Base-by-base conservation (phyloP, 306 rosid species). In the Ochetophila trinervis region DNA sequence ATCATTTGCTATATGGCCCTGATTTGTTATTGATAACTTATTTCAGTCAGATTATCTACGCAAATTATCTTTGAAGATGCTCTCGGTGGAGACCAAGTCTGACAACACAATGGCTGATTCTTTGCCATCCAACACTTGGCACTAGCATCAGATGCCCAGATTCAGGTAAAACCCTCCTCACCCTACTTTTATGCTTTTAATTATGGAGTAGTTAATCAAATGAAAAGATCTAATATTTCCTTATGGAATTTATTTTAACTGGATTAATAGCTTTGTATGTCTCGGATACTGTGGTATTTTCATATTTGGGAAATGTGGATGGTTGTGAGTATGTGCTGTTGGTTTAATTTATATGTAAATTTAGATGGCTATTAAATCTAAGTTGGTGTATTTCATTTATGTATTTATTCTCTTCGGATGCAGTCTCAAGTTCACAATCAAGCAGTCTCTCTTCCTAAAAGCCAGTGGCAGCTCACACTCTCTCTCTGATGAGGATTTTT, bases 21-120 rank as follows among this genome's bases (percentile, higher is more conserved):
- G 5, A 36, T 36, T 36, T 36, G 1, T 36, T 36, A 36, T 36
- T 36, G 10, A 36, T 0, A 2, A 5, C 0, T 36, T 5, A 5
- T 36, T 36, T 36, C 42, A 36, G 42, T 36, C 42, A 8, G 42
- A 36, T 64, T 81, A 81, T 72, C 57, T 76, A 17, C 71, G 82
- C 36, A 53, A 60, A 68, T 68, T 80, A 47, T 68, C 85, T 65
- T 63, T 78, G 70, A 82, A 82, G 83, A 82, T 82, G 86, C 86
- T 82, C 9, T 63, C 79, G 0, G 78, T 82, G 97, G 96, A 91
- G 82, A 81, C 77, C 44, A 88, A 80, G 75, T 80, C 91, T 67
- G 88, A 79, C 63, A 76, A 62, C 18, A 42, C 78, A 4, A 63
- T 70, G 56, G 70, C 78, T 66, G 82, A 35, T 69, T 1, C 73